Evolutionary conservation across 1,284 basidiomycete species (phyloP).

Genomic region (Mycena sp.): DNA sequence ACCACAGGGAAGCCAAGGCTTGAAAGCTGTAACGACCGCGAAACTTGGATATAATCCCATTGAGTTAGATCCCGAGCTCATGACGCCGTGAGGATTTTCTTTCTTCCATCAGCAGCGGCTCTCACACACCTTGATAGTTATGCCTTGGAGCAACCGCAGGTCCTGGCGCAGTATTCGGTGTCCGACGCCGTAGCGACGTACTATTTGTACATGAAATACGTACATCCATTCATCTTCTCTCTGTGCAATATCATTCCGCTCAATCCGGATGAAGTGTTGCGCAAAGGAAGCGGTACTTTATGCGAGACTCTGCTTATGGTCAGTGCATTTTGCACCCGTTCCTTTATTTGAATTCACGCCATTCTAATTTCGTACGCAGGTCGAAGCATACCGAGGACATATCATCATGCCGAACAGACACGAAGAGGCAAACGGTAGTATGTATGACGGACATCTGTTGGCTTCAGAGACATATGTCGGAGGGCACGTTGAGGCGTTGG

Average conservation of each 20-base stretch:
- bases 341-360: neutral
- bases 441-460: constrained; percentile 95
- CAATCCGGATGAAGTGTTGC: constrained; percentile 94
- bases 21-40: constrained; percentile 97
- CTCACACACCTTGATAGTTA: constrained; percentile 64
- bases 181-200: constrained; percentile 99
- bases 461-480: constrained; percentile 99
- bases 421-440: constrained; percentile 91
- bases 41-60: constrained; percentile 98
- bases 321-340: constrained; percentile 36
- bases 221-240: constrained; percentile 99
- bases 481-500: constrained; percentile 98
- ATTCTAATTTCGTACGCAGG: constrained; percentile 68
- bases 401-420: constrained; percentile 99
- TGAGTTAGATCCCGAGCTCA: constrained; percentile 97
- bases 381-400: constrained; percentile 91
- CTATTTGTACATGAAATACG: constrained; percentile 99
- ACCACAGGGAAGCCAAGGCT: constrained; percentile 97
- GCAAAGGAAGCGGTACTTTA: constrained; percentile 96
- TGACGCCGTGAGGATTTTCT: constrained; percentile 95
- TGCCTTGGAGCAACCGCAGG: constrained; percentile 95
- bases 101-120: neutral
- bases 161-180: constrained; percentile 97
- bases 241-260: constrained; percentile 99
- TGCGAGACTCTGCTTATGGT: constrained; percentile 99